These are phyloP conservation scores for Escovopsis sp. DNA, from an alignment of 2,329 filamentous ascomycete genomes.

Conservation along the genomic window DNA sequence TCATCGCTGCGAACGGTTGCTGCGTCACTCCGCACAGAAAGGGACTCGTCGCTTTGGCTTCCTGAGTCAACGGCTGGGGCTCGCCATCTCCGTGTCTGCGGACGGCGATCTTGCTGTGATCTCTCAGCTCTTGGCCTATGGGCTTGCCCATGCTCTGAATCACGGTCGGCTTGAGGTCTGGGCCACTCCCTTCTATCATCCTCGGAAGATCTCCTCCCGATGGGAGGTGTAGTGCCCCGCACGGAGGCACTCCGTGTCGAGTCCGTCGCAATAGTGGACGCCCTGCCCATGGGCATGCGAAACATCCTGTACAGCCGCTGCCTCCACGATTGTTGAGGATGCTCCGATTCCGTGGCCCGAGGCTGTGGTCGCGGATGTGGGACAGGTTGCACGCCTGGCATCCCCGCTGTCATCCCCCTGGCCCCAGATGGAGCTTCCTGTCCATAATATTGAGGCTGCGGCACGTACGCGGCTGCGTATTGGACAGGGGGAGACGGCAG, in stretches of 20 bases:
- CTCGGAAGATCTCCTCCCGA: background rate
- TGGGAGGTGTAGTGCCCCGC: background rate
- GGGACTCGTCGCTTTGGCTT: constrained; percentile 2
- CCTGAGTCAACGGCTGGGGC: constrained; percentile 1
- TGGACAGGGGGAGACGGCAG: background rate
- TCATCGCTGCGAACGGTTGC: constrained; percentile 24
- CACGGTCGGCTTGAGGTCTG: background rate
- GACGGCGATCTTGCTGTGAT: background rate
- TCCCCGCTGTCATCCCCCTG: background rate
- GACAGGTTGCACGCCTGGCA: background rate
- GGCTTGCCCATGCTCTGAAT: background rate
- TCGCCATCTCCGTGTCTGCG: background rate
- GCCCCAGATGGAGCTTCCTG: background rate
- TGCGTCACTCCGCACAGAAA: constrained; percentile 13
- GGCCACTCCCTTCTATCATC: background rate
- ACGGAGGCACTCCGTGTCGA: constrained; percentile 9
- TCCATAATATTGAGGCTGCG: background rate
- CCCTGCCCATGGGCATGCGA: constrained; percentile 16
- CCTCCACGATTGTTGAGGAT: constrained; percentile 12
- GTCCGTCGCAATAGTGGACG: constrained; percentile 20
- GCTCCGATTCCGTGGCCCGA: constrained; percentile 1
- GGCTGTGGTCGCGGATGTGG: background rate
- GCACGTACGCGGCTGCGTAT: background rate
- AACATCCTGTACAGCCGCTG: constrained; percentile 14
- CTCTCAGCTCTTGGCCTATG: background rate